phyloP scores from a whole-genome alignment of 2,329 filamentous ascomycete species.

The Sclerotinia nivalis region DNA sequence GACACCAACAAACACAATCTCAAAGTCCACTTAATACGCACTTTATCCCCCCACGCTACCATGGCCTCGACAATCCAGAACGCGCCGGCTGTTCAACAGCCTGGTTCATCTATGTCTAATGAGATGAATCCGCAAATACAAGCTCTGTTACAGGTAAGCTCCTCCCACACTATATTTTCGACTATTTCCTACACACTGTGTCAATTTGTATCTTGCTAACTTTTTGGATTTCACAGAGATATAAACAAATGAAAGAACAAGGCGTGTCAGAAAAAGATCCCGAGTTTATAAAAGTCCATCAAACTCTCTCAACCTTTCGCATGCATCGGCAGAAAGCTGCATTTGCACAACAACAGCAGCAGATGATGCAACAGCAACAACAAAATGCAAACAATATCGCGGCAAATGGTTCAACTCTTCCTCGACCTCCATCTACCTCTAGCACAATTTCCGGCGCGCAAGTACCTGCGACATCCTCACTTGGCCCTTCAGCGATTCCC shows the following conservation, averaged over 20 bases:
- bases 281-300: conserved; percentile 80
- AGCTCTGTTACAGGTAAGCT: conserved; percentile 59
- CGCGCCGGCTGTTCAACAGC: conserved; percentile 67
- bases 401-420: conserved; percentile 58
- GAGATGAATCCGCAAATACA: conserved; percentile 68
- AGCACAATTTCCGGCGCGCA: conserved; percentile 30
- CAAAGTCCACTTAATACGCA: conserved; percentile 24
- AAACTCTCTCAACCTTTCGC: conserved; percentile 72
- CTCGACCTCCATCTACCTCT: conserved; percentile 45
- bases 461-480: conserved; percentile 33
- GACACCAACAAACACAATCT: conserved; percentile 28
- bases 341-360: conserved; percentile 45
- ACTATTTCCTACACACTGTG: conserved; percentile 16
- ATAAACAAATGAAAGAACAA: conserved; percentile 81
- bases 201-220: conserved; percentile 15
- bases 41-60: conserved; percentile 39
- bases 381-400: conserved; percentile 57
- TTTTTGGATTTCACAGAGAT: conserved; percentile 62
- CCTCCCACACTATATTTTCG: conserved; percentile 18
- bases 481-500: conserved; percentile 39
- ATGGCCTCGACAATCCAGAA: conserved; percentile 79
- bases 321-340: conserved; percentile 50
- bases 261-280: conserved; percentile 82
- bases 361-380: conserved; percentile 48
- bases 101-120: conserved; percentile 61